These are phyloP conservation scores for Solanum appendiculatum DNA, from an alignment of 257 asterid species.

Conservation along the genomic window DNA sequence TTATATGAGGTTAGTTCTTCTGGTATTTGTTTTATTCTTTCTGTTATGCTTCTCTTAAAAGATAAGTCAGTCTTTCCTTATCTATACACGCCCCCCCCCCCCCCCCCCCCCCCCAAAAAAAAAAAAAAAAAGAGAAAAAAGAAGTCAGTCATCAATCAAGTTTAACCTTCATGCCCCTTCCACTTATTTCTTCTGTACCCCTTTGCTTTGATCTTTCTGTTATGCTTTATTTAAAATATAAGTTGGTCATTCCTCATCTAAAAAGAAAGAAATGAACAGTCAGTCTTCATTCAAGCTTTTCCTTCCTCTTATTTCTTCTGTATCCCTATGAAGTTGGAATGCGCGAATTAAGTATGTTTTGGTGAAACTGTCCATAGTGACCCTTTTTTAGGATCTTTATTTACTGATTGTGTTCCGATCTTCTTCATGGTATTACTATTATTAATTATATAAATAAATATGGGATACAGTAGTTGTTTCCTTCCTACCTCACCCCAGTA, in stretches of 20 bases:
- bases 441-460: neutral
- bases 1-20: slow-evolving; percentile 30
- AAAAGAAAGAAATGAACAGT: neutral
- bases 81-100: no score
- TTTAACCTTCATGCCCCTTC: neutral
- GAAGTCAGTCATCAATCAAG: neutral
- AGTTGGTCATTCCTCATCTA: neutral
- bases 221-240: neutral
- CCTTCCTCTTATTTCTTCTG: neutral
- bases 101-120: no score
- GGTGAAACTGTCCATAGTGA: neutral
- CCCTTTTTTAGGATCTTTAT: neutral
- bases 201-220: neutral
- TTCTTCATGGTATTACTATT: neutral
- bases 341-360: no score
- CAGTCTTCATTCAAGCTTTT: neutral
- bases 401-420: neutral
- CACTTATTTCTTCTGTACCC: neutral
- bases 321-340: neutral
- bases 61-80: neutral
- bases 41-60: neutral
- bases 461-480: neutral
- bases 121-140: neutral
- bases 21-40: neutral
- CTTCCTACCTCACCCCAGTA: neutral